These are phyloP conservation scores for Suhomyces ambrosiae DNA, from an alignment of 1,139 yeast species.

Conservation along the genomic window DNA sequence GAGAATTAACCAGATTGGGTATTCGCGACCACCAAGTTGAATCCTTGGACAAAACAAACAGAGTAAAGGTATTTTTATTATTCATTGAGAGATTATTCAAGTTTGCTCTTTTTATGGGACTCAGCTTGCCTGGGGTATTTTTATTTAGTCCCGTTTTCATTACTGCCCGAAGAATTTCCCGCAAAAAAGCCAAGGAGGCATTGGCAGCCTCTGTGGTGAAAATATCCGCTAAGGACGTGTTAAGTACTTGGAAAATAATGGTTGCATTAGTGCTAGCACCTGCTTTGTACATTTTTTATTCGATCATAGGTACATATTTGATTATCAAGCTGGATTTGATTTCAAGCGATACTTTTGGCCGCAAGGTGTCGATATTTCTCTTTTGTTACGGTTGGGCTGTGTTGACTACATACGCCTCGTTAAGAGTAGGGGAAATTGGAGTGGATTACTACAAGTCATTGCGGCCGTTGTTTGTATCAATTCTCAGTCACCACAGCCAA, in stretches of 20 bases:
- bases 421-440: conserved; percentile 46
- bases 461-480: conserved; percentile 40
- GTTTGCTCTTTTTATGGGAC: conserved; percentile 53
- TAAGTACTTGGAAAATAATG: conserved; percentile 40
- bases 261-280: conserved; percentile 51
- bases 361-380: conserved; percentile 26
- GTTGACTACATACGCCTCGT: conserved; percentile 45
- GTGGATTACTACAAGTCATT: conserved; percentile 43
- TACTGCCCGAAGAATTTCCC: conserved; percentile 72
- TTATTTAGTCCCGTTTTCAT: conserved; percentile 86
- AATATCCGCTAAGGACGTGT: conserved; percentile 85
- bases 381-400: conserved; percentile 43
- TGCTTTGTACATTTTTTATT: conserved; percentile 42
- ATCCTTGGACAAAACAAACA: conserved; percentile 50
- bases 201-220: conserved; percentile 88
- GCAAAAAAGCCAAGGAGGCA: conserved; percentile 73
- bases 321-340: conserved; percentile 24
- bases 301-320: conserved; percentile 39
- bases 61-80: conserved; percentile 46
- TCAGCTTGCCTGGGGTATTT: conserved; percentile 83
- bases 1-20: conserved; percentile 63
- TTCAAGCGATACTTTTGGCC: conserved; percentile 16
- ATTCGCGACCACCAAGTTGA: conserved; percentile 92
- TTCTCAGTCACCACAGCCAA: conserved; percentile 45
- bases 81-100: conserved; percentile 58